phyloP scores from a whole-genome alignment of 1,284 basidiomycete species.

The Marasmius sp. region DNA sequence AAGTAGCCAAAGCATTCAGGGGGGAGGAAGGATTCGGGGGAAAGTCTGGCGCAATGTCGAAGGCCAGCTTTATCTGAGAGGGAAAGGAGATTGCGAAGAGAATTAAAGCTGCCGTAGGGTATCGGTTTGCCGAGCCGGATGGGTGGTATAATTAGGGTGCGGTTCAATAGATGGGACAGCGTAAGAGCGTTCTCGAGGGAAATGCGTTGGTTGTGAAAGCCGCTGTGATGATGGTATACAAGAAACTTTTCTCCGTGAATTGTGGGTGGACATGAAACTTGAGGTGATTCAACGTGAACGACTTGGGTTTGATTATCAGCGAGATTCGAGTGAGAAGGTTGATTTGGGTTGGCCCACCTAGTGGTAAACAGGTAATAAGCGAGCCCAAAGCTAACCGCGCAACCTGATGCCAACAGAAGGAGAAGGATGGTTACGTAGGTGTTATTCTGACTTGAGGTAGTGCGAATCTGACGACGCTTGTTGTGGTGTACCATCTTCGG shows the following conservation, averaged over 20 bases:
- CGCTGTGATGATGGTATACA: conserved; percentile 74
- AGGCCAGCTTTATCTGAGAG: conserved; percentile 54
- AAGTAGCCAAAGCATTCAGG: conserved; percentile 60
- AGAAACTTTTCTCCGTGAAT: conserved; percentile 42
- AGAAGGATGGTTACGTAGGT: conserved; percentile 34
- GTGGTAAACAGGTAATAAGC: conserved; percentile 66
- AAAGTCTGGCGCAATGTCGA: conserved; percentile 45
- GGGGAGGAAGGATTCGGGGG: conserved; percentile 31
- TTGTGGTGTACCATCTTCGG: conserved; percentile 3
- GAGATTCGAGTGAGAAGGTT: conserved; percentile 17
- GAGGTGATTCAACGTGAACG: conserved; percentile 23
- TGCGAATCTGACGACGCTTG: conserved; percentile 14
- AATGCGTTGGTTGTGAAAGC: conserved; percentile 84
- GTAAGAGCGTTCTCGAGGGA: conserved; percentile 79
- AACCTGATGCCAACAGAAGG: conserved; percentile 45
- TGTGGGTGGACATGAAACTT: conserved; percentile 14
- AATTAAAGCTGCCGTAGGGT: conserved; percentile 60
- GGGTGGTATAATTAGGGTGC: conserved; percentile 74
- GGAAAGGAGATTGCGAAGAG: conserved; percentile 47
- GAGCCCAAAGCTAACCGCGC: conserved; percentile 51
- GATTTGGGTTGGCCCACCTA: conserved; percentile 46
- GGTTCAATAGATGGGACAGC: conserved; percentile 65
- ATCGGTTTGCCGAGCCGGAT: conserved; percentile 67
- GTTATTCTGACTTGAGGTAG: conserved; percentile 16
- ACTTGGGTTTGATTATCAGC: conserved; percentile 30